A percentile compares a stretch with the other conserved stretches of the same genome.
Conservation (phyloP, 768 basidiomycete species). For the Leccinum incarnatum region DNA sequence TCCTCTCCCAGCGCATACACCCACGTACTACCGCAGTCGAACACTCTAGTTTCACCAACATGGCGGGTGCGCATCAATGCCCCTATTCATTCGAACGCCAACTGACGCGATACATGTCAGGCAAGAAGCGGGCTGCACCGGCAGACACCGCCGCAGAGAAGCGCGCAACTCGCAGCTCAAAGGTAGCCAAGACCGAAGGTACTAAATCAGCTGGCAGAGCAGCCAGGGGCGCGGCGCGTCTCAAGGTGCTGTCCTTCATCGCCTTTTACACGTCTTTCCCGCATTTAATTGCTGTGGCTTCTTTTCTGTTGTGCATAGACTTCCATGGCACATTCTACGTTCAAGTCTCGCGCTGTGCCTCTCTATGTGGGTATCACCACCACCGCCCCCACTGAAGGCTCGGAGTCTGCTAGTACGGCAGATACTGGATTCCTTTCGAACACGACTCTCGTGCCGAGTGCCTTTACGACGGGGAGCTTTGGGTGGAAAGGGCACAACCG, state of each 20-base stretch:
- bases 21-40: neutral
- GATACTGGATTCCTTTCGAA: slow-evolving; percentile 65
- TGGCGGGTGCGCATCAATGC: slow-evolving; percentile 29
- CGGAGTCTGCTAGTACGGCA: slow-evolving; percentile 27
- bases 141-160: slow-evolving; percentile 30
- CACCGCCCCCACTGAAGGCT: slow-evolving; percentile 48
- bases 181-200: slow-evolving; percentile 47
- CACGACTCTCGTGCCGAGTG: slow-evolving; percentile 52
- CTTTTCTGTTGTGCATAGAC: slow-evolving; percentile 31
- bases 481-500: slow-evolving; percentile 82
- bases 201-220: slow-evolving; percentile 31
- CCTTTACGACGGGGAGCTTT: slow-evolving; percentile 74
- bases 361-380: slow-evolving; percentile 67
- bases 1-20: neutral
- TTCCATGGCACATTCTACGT: slow-evolving; percentile 46
- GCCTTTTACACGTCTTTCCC: neutral
- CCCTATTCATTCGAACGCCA: slow-evolving; percentile 17
- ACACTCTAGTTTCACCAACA: slow-evolving; percentile 5
- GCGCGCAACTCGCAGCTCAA: slow-evolving; percentile 45
- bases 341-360: slow-evolving; percentile 66
- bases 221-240: slow-evolving; percentile 39
- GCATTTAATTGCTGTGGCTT: slow-evolving; percentile 1
- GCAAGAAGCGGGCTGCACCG: slow-evolving; percentile 47
- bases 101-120: slow-evolving; percentile 16
- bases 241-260: slow-evolving; percentile 41